Evolutionary conservation across 2,329 filamentous ascomycete species (phyloP), one percentile per base, ranked within the genome.

Genomic region (Aspergillus ibericus): DNA sequence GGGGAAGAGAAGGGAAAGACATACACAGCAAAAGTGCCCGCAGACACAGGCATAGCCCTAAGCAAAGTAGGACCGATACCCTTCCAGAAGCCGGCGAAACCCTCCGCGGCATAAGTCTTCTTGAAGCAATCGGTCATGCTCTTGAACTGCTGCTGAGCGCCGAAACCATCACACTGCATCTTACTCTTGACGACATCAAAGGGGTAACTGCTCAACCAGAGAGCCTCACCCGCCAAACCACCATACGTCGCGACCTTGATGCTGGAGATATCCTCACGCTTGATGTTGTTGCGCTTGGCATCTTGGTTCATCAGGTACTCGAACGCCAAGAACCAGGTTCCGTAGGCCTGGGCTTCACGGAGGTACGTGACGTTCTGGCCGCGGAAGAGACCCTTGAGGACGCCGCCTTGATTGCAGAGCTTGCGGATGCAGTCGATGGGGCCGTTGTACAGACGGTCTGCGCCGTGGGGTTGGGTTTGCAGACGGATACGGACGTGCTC

Each of bases 171-270:
- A 59, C 89, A 96, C 84, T 99, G 95, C 93, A 98, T 97, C 85
- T 96, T 98, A 79, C 92, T 96, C 89, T 99, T 99, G 78, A 99
- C 79, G 27, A 99, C 93, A 78, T 99, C 95, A 65, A 99, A 89
- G 20, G 95, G 95, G 78, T 99, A 99, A 72, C 92, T 96, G 35
- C 84, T 84, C 56, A 99, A 81, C 95, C 95, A 99, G 58, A 99
- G 84, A 53, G 88, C 91, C 82, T 99, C 95, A 67, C 95, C 95
- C 0, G 95, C 95, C 40, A 99, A 77, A 46, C 95, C 95, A 64
- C 95, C 95, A 75, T 98, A 99, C 12, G 91, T 79, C 12, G 95
- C 95, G 51, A 99, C 86, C 79, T 96, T 98, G 76, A 88, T 88
- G 53, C 85, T 88, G 15, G 91, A 86, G 36, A 99, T 86, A 1